Evolutionary conservation across 1,284 basidiomycete genomes (phyloP).

Genomic region (Athelia psychrophila): DNA sequence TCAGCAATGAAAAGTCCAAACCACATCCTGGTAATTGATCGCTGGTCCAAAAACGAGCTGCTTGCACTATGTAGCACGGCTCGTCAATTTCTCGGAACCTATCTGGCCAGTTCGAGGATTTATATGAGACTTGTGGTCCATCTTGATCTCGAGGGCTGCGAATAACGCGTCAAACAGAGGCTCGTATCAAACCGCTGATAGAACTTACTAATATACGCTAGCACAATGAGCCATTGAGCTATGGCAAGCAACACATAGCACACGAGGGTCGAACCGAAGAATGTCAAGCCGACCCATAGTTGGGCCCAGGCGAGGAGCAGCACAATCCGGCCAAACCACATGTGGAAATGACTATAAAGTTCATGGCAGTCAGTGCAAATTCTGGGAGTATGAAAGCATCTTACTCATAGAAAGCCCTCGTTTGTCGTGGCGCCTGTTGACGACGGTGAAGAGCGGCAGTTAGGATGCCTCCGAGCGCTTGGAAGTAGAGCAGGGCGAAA

Average conservation of each 20-base stretch:
- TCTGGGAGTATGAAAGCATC: background rate
- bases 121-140: background rate
- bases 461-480: background rate
- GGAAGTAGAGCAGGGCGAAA: slow-evolving; percentile 1
- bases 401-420: background rate
- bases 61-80: background rate
- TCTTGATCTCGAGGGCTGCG: background rate
- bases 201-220: background rate
- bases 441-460: background rate
- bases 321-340: background rate
- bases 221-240: background rate
- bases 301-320: background rate
- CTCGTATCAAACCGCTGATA: background rate
- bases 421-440: background rate
- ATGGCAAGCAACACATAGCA: background rate
- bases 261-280: background rate
- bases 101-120: background rate
- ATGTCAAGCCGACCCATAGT: background rate
- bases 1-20: too few species aligned
- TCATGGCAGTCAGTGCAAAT: background rate
- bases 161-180: background rate
- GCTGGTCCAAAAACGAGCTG: too few species aligned
- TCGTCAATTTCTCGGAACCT: background rate
- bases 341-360: background rate
- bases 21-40: too few species aligned